Conservation (phyloP, 257 asterid genomes). For the Jaltomata sinuosa region DNA sequence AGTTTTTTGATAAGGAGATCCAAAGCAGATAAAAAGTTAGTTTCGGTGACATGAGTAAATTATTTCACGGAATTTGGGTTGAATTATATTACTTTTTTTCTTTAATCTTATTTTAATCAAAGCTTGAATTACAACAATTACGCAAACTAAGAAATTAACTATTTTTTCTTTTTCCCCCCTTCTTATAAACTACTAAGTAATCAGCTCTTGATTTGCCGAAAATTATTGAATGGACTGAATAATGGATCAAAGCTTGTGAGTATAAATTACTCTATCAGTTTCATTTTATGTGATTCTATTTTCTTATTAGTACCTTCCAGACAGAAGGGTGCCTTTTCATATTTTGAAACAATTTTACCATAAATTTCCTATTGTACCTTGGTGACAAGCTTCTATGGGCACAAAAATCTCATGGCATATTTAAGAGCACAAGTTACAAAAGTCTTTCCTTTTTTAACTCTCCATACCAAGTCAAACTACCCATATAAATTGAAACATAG, state of each 20-base stretch:
- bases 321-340: not conserved
- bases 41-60: not conserved
- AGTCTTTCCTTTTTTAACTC: not conserved
- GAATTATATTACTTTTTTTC: not conserved
- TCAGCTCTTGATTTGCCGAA: not conserved
- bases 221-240: not conserved
- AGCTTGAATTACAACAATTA: not conserved
- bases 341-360: not conserved
- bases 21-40: not conserved
- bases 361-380: not conserved
- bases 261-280: not conserved
- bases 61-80: not conserved
- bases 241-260: not conserved
- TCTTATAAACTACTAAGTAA: not conserved
- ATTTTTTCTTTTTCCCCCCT: not conserved
- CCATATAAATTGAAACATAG: not conserved
- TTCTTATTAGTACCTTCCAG: not conserved
- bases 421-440: not conserved
- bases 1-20: not conserved
- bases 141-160: not conserved
- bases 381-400: not conserved
- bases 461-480: not conserved
- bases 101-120: not conserved
- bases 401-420: not conserved
- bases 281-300: not conserved